Base-by-base conservation (phyloP, 306 rosid genomes). In the Dryas octopetala region DNA sequence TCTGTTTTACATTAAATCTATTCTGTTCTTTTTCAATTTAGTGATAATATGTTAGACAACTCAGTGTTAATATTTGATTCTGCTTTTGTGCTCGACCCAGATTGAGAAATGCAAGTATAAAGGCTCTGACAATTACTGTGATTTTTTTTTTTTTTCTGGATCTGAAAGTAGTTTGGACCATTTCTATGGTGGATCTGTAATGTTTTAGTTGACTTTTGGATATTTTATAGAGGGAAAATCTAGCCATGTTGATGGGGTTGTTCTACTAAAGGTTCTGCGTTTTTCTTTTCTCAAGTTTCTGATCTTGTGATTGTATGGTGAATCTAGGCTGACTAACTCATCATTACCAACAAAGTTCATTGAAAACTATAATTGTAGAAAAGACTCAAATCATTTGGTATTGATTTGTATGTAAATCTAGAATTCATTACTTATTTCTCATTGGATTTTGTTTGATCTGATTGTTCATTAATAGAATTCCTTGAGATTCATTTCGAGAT, bases 291-390 rank as follows among this genome's bases (percentile, higher is more conserved):
- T 58, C 63, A 53, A 47, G 16, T 66, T 66, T 41, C 49, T 52
- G 74, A 75, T 83, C 77, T 53, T 16, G 6, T 52, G 40, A n/a
- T 41, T 40, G 10, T 66, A 74, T 59, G 14, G 46, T 73, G 59
- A 82, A 81, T 83, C 88, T 75, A 81, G 81, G 84, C 78, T 73
- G 7, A 44, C 51, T 44, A 44, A 17, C 7, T 45, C 40, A 66
- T 45, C 53, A 45, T 6, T 0, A 14, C 58, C 58, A 53, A 53
- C 58, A 4, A 4, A 14, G n/a, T 53, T 53, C 13, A 53, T 19
- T 13, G 16, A 62, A 62, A 41, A 63, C 32, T 6, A 7, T 16
- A 41, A 41, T 3, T 63, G 14, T 17, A 16, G 11, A 63, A 19
- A 16, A 40, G 12, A 43, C 50, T 62, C 43, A 7, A 43, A 15